These are phyloP conservation scores for Podaxis mareebaensis DNA, from an alignment of 768 basidiomycete species.

Conservation along the genomic window DNA sequence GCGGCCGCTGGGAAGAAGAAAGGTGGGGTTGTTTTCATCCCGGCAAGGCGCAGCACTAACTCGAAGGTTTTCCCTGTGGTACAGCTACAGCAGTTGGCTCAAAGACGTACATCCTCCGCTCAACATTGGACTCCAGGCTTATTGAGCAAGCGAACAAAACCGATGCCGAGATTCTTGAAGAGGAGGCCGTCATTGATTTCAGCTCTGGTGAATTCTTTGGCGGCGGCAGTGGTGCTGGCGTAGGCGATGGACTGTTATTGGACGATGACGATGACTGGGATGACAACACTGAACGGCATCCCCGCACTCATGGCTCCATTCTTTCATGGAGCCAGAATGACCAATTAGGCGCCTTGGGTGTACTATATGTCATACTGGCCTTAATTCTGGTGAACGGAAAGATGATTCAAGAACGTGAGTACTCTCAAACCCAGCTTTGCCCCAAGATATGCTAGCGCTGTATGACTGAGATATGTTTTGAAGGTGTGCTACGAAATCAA, in stretches of 20 bases:
- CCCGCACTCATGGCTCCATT: constrained; percentile 63
- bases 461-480: not conserved
- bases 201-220: constrained; percentile 41
- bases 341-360: constrained; percentile 67
- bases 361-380: constrained; percentile 80
- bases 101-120: constrained; percentile 85
- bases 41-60: not conserved
- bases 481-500: constrained; percentile 73
- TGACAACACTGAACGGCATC: constrained; percentile 39
- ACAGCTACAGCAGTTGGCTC: constrained; percentile 59
- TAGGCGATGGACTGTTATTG: not conserved
- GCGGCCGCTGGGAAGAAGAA: constrained; percentile 67
- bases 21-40: constrained; percentile 37
- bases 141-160: constrained; percentile 61
- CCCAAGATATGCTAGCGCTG: constrained; percentile 1
- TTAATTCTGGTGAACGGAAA: constrained; percentile 83
- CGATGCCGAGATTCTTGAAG: constrained; percentile 53
- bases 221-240: constrained; percentile 38
- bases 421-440: not conserved
- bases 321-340: constrained; percentile 72
- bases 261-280: constrained; percentile 39
- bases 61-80: constrained; percentile 3
- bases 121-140: constrained; percentile 59
- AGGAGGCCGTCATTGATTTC: constrained; percentile 43
- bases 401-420: constrained; percentile 72